Conservation (phyloP, 164 flowering plant species). For the Echeveria elegans region DNA sequence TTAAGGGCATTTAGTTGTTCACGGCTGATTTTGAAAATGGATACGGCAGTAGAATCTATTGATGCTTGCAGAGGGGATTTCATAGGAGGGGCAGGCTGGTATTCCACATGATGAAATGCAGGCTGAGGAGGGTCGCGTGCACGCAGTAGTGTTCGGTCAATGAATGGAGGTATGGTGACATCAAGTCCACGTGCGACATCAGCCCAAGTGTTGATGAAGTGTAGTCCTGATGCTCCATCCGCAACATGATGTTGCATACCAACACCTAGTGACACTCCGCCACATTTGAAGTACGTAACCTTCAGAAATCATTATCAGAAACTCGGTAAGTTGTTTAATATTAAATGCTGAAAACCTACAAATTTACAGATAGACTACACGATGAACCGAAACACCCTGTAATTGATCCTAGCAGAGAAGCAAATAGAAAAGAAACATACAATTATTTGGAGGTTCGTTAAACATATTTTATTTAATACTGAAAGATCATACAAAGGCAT, state of each 20-base stretch:
- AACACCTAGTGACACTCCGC: conserved; percentile 7
- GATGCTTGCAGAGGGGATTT: not conserved
- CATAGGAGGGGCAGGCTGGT: conserved; percentile 9
- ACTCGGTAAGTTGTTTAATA: not conserved
- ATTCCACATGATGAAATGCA: not conserved
- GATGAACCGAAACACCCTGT: not conserved
- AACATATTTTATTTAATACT: too few relatives aligned
- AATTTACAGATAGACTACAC: not conserved
- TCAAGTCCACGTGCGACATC: conserved; percentile 11
- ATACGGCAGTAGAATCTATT: not conserved
- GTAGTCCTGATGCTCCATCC: conserved; percentile 10
- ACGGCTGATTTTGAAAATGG: conserved; percentile 4
- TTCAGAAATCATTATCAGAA: not conserved
- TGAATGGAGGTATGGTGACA: conserved; percentile 7
- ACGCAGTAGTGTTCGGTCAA: conserved; percentile 3
- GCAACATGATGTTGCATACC: conserved; percentile 9
- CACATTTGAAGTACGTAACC: conserved; percentile 7
- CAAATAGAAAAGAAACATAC: not conserved
- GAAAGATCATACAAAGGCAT: too few relatives aligned
- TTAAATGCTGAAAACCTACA: too few relatives aligned
- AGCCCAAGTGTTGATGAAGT: conserved; percentile 12
- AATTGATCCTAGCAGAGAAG: too few relatives aligned
- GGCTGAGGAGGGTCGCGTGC: conserved; percentile 9
- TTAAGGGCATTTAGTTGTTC: conserved; percentile 8
- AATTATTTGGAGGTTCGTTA: not conserved